Evolutionary conservation across 495 filamentous ascomycete genomes (phyloP), one percentile per base, ranked within the genome.

Genomic region (Aspergillus carlsbadensis): DNA sequence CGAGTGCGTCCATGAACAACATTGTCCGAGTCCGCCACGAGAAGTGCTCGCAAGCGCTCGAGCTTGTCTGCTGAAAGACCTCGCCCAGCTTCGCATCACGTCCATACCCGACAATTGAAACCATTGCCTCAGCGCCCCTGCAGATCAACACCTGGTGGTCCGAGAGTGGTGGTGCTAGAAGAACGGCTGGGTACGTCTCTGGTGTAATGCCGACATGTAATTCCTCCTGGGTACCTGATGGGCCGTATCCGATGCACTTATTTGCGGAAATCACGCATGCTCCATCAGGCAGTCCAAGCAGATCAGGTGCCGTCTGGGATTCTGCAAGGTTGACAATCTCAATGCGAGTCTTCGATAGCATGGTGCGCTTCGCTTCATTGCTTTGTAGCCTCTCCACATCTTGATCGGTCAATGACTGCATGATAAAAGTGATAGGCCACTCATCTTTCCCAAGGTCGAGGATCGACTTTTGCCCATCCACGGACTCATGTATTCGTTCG

Each of bases 1-100:
- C 48, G 11, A 51, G 48, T 14, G 34, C 44, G 31, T 47, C 44
- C 44, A 47, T 47, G 24, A 47, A 47, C 20, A 51, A 18, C 29
- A 51, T 36, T 34, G 34, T 24, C n/a, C 48, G 29, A 18, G 2
- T 29, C 11, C 26, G 39, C 48, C 35, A 39, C 17, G 17, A 11
- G 20, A 22, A 7, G 11, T n/a, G 20, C n/a, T n/a, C 34, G 1
- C 13, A 14, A 10, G 33, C 34, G 10, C 5, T 21, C 1, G 1
- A 4, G 22, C 5, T n/a, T 7, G 29, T 14, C 15, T 15, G 0
- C 11, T 6, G 33, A 14, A 40, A 13, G 7, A 39, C 48, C 1
- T 40, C 34, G 34, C 14, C 48, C 13, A 51, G 33, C 21, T 26
- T 34, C 24, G 35, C 34, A 26, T 47, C 34, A 22, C 48, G 34